Evolutionary conservation across 495 filamentous ascomycete genomes (phyloP).

Genomic region (Usnea hakonensis): DNA sequence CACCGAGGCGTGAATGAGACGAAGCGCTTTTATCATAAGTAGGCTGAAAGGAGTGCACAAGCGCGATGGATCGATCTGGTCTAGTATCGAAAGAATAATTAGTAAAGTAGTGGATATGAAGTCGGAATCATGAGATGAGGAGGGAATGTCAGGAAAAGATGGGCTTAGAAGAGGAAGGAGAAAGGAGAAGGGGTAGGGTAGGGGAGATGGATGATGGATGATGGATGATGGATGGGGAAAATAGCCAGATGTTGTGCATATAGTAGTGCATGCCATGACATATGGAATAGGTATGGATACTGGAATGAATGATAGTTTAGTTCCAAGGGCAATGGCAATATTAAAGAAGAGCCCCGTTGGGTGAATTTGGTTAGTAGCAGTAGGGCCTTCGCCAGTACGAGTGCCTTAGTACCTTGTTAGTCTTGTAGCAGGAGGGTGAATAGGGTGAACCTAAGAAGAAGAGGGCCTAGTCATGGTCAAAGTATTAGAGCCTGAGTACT

Average conservation of each 20-base stretch:
- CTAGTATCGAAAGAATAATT: too few species aligned
- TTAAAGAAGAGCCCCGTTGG: too few species aligned
- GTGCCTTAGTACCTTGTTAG: too few species aligned
- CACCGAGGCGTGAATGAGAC: constrained; percentile 9
- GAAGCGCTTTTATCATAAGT: constrained; percentile 17
- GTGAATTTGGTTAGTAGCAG: too few species aligned
- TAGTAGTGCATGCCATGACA: background rate
- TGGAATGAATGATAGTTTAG: too few species aligned
- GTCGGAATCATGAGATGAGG: background rate
- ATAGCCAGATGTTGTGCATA: background rate
- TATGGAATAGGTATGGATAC: too few species aligned
- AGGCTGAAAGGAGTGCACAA: background rate
- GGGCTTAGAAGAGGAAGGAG: background rate
- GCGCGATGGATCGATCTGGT: constrained; percentile 5
- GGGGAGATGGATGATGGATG: too few species aligned
- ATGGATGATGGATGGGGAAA: background rate
- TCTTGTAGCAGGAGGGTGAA: too few species aligned
- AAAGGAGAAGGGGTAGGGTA: too few species aligned
- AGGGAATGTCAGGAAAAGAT: background rate
- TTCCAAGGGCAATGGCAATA: too few species aligned
- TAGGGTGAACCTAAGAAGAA: background rate
- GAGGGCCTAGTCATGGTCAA: background rate
- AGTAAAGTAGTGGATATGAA: background rate
- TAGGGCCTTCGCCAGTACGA: too few species aligned
- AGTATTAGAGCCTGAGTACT: too few species aligned